Conservation (phyloP, 352 stramenopile species). For the Pythium plurisporium region DNA sequence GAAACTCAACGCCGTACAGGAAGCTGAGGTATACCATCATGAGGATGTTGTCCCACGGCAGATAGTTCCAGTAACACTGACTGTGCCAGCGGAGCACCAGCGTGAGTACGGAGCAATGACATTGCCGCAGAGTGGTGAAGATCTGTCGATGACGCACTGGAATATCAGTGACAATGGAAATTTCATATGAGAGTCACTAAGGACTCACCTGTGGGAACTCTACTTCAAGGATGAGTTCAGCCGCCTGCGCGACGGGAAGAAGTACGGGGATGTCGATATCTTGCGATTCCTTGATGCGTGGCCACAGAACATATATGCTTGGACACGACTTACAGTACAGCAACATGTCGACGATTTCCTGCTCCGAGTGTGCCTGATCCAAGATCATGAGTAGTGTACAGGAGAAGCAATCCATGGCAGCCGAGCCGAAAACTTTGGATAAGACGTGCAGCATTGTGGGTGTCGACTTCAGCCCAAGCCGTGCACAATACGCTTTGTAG, state of each 20-base stretch:
- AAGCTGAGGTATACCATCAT: conserved; percentile 46
- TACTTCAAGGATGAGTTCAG: conserved; percentile 37
- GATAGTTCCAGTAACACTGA: conserved; percentile 70
- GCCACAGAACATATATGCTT: conserved; percentile 36
- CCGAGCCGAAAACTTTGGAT: conserved; percentile 44
- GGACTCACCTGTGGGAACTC: conserved; percentile 49
- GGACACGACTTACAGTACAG: conserved; percentile 23
- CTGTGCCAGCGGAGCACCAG: conserved; percentile 46
- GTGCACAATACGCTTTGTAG: conserved; percentile 56
- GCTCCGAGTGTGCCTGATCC: conserved; percentile 27
- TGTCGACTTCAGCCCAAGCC: conserved; percentile 32
- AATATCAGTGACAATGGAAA: not conserved
- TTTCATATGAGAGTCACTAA: not conserved
- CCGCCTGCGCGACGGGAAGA: conserved; percentile 32
- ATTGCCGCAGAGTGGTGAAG: conserved; percentile 35
- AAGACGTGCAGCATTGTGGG: conserved; percentile 47
- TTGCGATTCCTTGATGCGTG: not conserved
- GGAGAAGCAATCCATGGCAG: conserved; percentile 45
- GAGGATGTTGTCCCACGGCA: conserved; percentile 59
- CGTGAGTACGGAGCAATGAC: conserved; percentile 39
- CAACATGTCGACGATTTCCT: conserved; percentile 36
- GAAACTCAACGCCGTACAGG: conserved; percentile 55
- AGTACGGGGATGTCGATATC: not conserved
- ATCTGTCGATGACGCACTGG: conserved; percentile 23
- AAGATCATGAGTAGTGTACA: conserved; percentile 56